These are phyloP conservation scores for Penicillium freii DNA, from an alignment of 2,329 filamentous ascomycete genomes.

Conservation along the genomic window DNA sequence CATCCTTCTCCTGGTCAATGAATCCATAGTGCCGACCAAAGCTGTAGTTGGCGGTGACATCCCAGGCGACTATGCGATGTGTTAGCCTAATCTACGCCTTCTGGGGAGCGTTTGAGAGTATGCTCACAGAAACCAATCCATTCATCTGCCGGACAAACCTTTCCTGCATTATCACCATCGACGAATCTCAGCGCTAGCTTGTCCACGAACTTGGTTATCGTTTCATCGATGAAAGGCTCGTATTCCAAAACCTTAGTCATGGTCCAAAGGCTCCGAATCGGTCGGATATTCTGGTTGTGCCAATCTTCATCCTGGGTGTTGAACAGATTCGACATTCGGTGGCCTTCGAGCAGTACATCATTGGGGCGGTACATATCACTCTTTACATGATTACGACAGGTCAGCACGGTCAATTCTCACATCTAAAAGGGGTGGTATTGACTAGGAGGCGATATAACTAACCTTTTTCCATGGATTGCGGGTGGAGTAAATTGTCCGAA, in stretches of 20 bases:
- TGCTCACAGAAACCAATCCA: slow-evolving; percentile 24
- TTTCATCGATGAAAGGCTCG: slow-evolving; percentile 26
- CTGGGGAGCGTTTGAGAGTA: no score
- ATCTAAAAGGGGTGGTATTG: no score
- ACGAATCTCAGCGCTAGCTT: slow-evolving; percentile 24
- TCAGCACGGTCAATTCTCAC: no score
- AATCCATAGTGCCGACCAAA: slow-evolving; percentile 24
- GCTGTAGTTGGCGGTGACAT: slow-evolving; percentile 25
- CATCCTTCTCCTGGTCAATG: slow-evolving; percentile 29
- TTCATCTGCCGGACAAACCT: slow-evolving; percentile 19
- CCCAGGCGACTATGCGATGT: slow-evolving; percentile 19
- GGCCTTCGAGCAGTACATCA: no score
- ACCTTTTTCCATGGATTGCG: no score
- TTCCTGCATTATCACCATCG: slow-evolving; percentile 17
- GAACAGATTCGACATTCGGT: no score
- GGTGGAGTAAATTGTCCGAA: no score
- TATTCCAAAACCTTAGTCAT: slow-evolving; percentile 31
- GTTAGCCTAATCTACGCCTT: no score
- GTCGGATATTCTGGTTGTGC: slow-evolving; percentile 19
- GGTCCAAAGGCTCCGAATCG: slow-evolving; percentile 24
- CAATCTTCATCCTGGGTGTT: no score
- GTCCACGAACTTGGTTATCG: slow-evolving; percentile 24
- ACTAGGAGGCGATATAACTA: no score
- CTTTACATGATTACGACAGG: no score
- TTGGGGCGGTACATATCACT: no score